Conservation (phyloP, 2,329 filamentous ascomycete genomes). For the Colletotrichum eremochloae region DNA sequence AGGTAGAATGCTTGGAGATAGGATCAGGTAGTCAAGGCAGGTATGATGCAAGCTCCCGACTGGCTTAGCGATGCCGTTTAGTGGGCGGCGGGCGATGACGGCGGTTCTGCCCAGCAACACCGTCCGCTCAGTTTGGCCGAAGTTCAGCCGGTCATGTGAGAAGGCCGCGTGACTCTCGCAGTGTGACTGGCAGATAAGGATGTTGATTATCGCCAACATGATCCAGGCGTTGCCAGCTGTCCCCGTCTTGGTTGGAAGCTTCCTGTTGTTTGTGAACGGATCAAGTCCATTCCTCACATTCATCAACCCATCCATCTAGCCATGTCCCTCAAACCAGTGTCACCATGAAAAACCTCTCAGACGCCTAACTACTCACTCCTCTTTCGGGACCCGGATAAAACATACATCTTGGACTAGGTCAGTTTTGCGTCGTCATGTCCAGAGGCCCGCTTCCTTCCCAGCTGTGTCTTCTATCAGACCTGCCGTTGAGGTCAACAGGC, state of each 20-base stretch:
- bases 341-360: background rate
- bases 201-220: conserved; percentile 7
- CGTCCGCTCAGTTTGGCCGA: conserved; percentile 25
- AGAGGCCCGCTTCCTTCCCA: conserved; percentile 73
- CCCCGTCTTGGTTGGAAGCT: background rate
- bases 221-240: background rate
- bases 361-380: too few species aligned
- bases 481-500: conserved; percentile 65
- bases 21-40: conserved; percentile 20
- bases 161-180: conserved; percentile 23
- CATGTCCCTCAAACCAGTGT: background rate
- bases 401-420: background rate
- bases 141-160: conserved; percentile 38
- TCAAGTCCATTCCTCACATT: background rate
- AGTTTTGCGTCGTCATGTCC: conserved; percentile 56
- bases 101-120: conserved; percentile 35
- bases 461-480: conserved; percentile 73
- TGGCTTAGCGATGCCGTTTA: conserved; percentile 40
- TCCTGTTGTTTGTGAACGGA: too few species aligned
- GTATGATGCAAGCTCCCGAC: conserved; percentile 42
- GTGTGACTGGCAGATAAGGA: conserved; percentile 5
- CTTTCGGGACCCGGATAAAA: background rate
- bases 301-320: background rate
- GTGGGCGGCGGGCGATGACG: conserved; percentile 41
- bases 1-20: conserved; percentile 35